Evolutionary conservation across 768 basidiomycete species (phyloP).

Genomic region (Daedaleopsis nitida): DNA sequence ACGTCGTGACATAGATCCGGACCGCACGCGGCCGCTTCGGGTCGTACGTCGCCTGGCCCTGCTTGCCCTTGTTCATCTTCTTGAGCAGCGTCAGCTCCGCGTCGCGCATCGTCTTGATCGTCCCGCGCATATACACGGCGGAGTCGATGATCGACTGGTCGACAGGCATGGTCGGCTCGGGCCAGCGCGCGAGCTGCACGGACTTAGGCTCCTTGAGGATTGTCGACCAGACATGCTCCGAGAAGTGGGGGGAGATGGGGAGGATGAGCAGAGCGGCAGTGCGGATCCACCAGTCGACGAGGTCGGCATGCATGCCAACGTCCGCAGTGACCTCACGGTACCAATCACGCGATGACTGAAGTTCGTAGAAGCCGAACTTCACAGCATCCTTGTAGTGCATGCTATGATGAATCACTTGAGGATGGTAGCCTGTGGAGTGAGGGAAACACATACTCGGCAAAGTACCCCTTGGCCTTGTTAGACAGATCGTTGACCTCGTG

Average conservation of each 20-base stretch:
- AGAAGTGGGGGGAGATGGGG: constrained; percentile 91
- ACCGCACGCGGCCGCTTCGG: constrained; percentile 85
- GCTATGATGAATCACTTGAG: constrained; percentile 40
- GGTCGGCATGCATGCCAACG: constrained; percentile 88
- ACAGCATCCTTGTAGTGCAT: constrained; percentile 95
- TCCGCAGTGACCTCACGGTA: constrained; percentile 92
- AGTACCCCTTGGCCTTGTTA: constrained; percentile 78
- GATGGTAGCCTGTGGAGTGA: neutral
- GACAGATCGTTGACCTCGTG: constrained; percentile 88
- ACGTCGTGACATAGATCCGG: constrained; percentile 85
- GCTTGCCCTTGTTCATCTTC: constrained; percentile 77
- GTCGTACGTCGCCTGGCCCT: constrained; percentile 63
- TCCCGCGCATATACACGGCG: constrained; percentile 82
- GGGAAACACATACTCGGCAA: constrained; percentile 73
- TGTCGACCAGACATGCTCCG: constrained; percentile 85
- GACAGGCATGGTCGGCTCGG: constrained; percentile 58
- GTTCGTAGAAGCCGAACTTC: constrained; percentile 94
- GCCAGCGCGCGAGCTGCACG: constrained; percentile 85
- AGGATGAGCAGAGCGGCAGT: constrained; percentile 76
- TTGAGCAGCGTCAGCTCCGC: constrained; percentile 80
- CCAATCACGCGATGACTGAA: constrained; percentile 91
- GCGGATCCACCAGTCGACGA: constrained; percentile 85
- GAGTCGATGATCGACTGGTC: constrained; percentile 72
- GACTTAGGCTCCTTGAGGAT: constrained; percentile 75
- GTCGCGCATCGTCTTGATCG: constrained; percentile 90